Evolutionary conservation across 768 basidiomycete genomes (phyloP), one percentile per base, ranked within the genome.

Genomic region (Galerina sulciceps): DNA sequence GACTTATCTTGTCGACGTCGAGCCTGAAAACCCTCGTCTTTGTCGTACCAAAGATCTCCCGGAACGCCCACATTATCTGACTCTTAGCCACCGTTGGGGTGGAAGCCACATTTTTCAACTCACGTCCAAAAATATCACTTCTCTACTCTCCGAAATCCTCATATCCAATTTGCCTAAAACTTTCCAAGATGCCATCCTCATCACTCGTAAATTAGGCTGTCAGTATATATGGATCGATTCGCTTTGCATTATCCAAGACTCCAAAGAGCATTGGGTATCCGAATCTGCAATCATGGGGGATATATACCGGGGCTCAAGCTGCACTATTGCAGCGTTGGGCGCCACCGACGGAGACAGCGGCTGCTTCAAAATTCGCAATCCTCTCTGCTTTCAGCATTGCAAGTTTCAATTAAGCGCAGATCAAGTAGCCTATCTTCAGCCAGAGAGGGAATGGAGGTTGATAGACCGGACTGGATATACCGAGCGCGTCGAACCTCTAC

Each of bases 241-340:
- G 10, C 47, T 59, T 11, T 59, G 58, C 22, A 59, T 59, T 20
- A 54, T 59, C 15, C 58, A 59, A 37, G 58, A 59, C 34, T 59
- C 58, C 1, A 45, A 34, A 22, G 46, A 49, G 15, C 52, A 59
- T n/a, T 54, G 52, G 53, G 41, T 41, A 14, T 14, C 36, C 10
- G 58, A 59, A 23, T 54, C 52, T n/a, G 52, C 58, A 3, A 54
- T 53, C 10, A 59, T 59, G 58, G 45, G 58, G 15, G 58, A 59
- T 22, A 54, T 59, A 31, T 59, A 59, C 45, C 52, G 47, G 1
- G 52, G 52, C 6, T 53, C 58, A 6, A 36, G 9, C 10, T 53
- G 44, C 38, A 59, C 58, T 6, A 59, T 59, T n/a, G 45, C 52
- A 15, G 58, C 58, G 4, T 20, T 53, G 23, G 52, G 58, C 10